Base-by-base conservation (phyloP, 148 eudicot genomes). In the Rhododendron simsii region DNA sequence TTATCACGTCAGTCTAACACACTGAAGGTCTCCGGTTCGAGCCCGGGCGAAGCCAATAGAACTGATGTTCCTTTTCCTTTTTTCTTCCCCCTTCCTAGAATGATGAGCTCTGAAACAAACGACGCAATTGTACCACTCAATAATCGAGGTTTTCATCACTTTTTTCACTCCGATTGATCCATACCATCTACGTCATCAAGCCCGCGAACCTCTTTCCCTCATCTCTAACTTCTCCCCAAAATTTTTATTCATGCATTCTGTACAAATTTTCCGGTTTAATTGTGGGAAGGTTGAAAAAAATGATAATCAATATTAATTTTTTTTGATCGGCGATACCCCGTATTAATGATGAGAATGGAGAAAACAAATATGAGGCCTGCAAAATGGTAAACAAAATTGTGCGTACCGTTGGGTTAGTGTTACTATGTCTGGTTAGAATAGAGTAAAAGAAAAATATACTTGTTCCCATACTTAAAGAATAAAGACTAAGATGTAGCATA, bases 1-100 rank as follows among this genome's bases (percentile, higher is more conserved):
- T 95, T 95, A 95, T 95, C 96, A 94, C 94, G 94, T 95, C 98
- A 92, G 97, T 94, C 97, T 92, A 94, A 94, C 97, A 95, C 97
- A 95, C 97, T 91, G 97, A 94, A 93, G 98, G 98, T 95, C 98
- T 93, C 96, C 98, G 95, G 98, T 94, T 93, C 95, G 88, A 95
- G 48, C 84, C 95, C 95, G 96, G 98, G 95, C 96, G 97, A 94
- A 87, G 94, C 96, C 96, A 93, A 41, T 0, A 0, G 44, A 41
- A 41, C 7, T 41, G 6, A 3, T 13, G 15, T 51, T 13, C 3
- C 3, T 53, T 14, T 13, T 53, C 4, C 57, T 14, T 53, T 53
- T 53, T 3, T 5, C 0, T 5, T 0, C 41, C 41, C 41, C 45
- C 7, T 41, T 41, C 53, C 53, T 3, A 53, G 16, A 14, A 53